phyloP scores from a whole-genome alignment of 2,329 filamentous ascomycete genomes.

The Colletotrichum musae region DNA sequence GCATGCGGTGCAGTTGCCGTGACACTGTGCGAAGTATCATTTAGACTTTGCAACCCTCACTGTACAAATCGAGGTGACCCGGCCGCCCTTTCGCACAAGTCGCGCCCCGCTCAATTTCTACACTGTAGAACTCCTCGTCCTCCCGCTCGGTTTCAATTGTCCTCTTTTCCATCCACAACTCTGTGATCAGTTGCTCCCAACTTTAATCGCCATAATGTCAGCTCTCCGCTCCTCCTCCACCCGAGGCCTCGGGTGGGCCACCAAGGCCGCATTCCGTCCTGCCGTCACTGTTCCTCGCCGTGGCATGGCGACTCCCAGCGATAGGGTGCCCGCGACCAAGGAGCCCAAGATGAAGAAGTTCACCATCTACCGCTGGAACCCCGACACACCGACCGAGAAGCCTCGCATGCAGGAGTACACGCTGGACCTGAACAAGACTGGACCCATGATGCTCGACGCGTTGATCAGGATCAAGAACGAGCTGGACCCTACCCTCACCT shows the following conservation, averaged over 20 bases:
- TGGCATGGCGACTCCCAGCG: conserved; percentile 69
- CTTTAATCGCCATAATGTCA: conserved; percentile 63
- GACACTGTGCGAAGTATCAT: too few relatives aligned
- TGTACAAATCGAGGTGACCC: conserved; percentile 20
- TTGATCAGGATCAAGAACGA: conserved; percentile 99
- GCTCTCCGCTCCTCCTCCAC: conserved; percentile 71
- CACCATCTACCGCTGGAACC: conserved; percentile 99
- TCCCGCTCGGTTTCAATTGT: conserved; percentile 10
- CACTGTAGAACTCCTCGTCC: conserved; percentile 11
- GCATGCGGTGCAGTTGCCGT: too few relatives aligned
- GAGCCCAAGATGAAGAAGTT: conserved; percentile 90
- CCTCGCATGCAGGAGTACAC: conserved; percentile 96
- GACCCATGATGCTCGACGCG: conserved; percentile 97
- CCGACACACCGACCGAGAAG: conserved; percentile 92
- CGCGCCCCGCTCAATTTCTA: conserved; percentile 15
- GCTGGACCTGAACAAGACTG: conserved; percentile 98
- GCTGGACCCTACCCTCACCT: conserved; percentile 95
- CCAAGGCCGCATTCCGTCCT: conserved; percentile 54
- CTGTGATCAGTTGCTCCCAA: conserved; percentile 12
- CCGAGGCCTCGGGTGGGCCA: conserved; percentile 65
- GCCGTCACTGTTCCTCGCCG: conserved; percentile 59
- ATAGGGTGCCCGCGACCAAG: conserved; percentile 70
- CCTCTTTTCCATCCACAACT: neutral
- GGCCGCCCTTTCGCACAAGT: conserved; percentile 19
- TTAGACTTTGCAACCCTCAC: too few relatives aligned